These are phyloP conservation scores for Orobanche coerulescens DNA, from an alignment of 257 asterid genomes.

Conservation along the genomic window DNA sequence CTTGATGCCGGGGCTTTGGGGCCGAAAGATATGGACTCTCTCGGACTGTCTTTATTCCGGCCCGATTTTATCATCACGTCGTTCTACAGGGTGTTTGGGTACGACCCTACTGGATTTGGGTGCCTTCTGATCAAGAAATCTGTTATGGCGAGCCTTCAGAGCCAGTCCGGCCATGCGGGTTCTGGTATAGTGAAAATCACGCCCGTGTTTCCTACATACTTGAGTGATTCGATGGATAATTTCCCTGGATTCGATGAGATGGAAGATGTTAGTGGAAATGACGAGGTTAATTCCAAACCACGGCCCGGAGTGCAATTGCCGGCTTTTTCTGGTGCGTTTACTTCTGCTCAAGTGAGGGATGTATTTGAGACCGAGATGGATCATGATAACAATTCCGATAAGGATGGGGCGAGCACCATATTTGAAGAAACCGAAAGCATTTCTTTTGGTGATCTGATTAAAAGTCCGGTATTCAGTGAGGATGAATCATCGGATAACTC, in stretches of 20 bases:
- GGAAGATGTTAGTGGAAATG: slow-evolving; percentile 50
- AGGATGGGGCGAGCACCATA: slow-evolving; percentile 90
- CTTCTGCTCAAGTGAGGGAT: slow-evolving; percentile 95
- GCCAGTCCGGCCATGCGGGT: slow-evolving; percentile 88
- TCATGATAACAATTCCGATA: slow-evolving; percentile 77
- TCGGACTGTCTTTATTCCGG: slow-evolving; percentile 86
- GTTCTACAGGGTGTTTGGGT: slow-evolving; percentile 90
- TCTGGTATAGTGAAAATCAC: slow-evolving; percentile 91
- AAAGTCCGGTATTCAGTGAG: slow-evolving; percentile 93
- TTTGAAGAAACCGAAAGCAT: slow-evolving; percentile 90
- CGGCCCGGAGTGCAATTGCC: slow-evolving; percentile 79
- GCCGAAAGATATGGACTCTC: slow-evolving; percentile 98
- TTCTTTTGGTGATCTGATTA: slow-evolving; percentile 91
- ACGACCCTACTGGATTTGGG: slow-evolving; percentile 97
- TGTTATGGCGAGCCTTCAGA: slow-evolving; percentile 88
- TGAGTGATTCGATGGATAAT: slow-evolving; percentile 91
- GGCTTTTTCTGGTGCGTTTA: slow-evolving; percentile 97
- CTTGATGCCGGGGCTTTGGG: slow-evolving; percentile 99
- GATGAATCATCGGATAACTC: slow-evolving; percentile 96
- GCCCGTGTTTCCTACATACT: slow-evolving; percentile 76
- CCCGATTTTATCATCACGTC: slow-evolving; percentile 97
- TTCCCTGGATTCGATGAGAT: slow-evolving; percentile 74
- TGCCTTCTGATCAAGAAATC: slow-evolving; percentile 94
- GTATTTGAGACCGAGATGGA: slow-evolving; percentile 92
- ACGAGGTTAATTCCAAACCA: slow-evolving; percentile 46